Conservation (phyloP, 2,329 filamentous ascomycete species). For the Pseudogymnoascus sp. region DNA sequence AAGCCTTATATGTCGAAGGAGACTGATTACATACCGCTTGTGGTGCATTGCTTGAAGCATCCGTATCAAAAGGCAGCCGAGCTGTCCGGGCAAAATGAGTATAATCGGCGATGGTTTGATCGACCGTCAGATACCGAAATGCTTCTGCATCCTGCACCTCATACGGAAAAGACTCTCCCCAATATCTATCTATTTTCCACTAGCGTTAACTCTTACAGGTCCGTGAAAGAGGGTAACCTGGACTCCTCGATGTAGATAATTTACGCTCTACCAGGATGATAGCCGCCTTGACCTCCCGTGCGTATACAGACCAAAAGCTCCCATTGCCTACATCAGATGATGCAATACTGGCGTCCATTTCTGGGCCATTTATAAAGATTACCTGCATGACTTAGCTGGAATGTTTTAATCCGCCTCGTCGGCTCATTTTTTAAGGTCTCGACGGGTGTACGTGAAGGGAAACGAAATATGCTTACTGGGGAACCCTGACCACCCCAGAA, state of each 20-base stretch:
- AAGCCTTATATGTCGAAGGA: neutral
- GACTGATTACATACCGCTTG: conserved; percentile 26
- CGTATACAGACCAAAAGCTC: neutral
- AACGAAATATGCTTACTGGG: conserved; percentile 31
- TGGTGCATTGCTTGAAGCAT: conserved; percentile 39
- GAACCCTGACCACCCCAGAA: conserved; percentile 46
- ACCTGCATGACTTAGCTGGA: conserved; percentile 37
- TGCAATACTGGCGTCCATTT: conserved; percentile 44
- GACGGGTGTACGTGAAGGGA: neutral
- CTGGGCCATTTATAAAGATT: conserved; percentile 42
- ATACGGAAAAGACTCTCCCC: conserved; percentile 47
- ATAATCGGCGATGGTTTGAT: conserved; percentile 46
- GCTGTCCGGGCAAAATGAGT: conserved; percentile 45
- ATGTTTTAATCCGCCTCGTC: conserved; percentile 43
- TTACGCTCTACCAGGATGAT: neutral
- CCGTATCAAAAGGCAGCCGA: conserved; percentile 43
- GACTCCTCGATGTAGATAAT: neutral
- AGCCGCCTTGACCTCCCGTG: neutral
- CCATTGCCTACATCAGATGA: conserved; percentile 38
- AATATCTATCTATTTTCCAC: conserved; percentile 41
- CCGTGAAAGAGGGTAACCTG: neutral
- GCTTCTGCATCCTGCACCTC: conserved; percentile 41
- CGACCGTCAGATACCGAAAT: conserved; percentile 44
- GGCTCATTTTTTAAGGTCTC: conserved; percentile 24
- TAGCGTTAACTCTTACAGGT: conserved; percentile 5